Evolutionary conservation across 2,329 filamentous ascomycete genomes (phyloP).

Genomic region (Chrysosporium keratinophilum): DNA sequence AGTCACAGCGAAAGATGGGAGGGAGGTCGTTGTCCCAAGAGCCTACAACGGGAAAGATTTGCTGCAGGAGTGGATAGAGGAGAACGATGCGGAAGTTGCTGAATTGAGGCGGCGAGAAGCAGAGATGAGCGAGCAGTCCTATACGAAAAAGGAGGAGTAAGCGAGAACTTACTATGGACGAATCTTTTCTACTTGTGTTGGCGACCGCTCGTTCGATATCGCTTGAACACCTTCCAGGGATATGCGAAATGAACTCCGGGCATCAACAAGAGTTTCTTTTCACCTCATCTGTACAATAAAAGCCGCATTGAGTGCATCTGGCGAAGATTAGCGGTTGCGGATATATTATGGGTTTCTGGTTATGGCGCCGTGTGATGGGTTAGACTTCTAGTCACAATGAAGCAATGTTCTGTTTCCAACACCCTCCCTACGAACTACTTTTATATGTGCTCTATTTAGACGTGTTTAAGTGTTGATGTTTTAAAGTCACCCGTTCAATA

Average conservation of each 20-base stretch:
- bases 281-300: slow-evolving; percentile 8
- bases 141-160: neutral
- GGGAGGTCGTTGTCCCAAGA: slow-evolving; percentile 13
- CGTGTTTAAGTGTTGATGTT: neutral
- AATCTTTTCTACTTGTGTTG: neutral
- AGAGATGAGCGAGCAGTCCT: slow-evolving; percentile 4
- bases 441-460: neutral
- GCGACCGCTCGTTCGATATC: neutral
- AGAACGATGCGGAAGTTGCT: slow-evolving; percentile 27
- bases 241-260: neutral
- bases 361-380: slow-evolving; percentile 1
- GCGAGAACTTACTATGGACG: neutral
- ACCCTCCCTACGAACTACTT: too few species aligned
- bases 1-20: slow-evolving; percentile 17
- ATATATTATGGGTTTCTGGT: slow-evolving; percentile 7
- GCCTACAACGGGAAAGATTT: slow-evolving; percentile 30
- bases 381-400: slow-evolving; percentile 1
- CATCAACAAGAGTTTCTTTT: neutral
- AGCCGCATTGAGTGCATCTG: slow-evolving; percentile 7
- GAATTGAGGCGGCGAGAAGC: slow-evolving; percentile 12
- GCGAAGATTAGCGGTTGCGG: slow-evolving; percentile 5
- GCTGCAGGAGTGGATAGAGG: slow-evolving; percentile 31
- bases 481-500: neutral
- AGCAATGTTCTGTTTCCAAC: neutral
- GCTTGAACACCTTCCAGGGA: too few species aligned